Evolutionary conservation across 73 alveolate species (phyloP).

Genomic region (Paraurostyla sp.): DNA sequence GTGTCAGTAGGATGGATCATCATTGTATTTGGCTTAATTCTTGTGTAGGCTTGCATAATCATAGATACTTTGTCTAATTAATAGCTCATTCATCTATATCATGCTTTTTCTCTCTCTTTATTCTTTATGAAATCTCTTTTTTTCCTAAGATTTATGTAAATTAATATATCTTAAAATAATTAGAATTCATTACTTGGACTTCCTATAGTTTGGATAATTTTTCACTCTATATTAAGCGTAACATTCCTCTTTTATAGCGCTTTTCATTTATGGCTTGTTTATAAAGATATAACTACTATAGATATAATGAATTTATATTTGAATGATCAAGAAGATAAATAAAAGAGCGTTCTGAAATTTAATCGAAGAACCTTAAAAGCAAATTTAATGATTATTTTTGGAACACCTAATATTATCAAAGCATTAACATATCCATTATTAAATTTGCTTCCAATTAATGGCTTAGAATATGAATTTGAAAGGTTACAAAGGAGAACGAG

Average conservation of each 20-base stretch:
- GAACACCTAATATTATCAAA: conserved; percentile 9
- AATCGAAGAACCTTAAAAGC: conserved; percentile 11
- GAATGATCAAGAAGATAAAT: not conserved
- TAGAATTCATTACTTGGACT: conserved; percentile 1
- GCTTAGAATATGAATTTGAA: conserved; percentile 50
- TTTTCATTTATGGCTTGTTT: conserved; percentile 29
- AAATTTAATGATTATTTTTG: not conserved
- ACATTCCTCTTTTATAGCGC: not conserved
- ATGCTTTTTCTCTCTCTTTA: not conserved
- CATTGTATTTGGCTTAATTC: conserved; percentile 75
- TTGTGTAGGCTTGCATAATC: conserved; percentile 67
- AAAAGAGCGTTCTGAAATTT: not conserved
- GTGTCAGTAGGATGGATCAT: conserved; percentile 69
- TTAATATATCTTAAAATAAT: not conserved
- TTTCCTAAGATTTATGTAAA: not conserved
- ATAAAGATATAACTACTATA: conserved; percentile 32
- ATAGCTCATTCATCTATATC: not conserved
- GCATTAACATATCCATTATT: conserved; percentile 21
- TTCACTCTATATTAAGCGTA: not conserved
- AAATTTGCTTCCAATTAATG: conserved; percentile 2
- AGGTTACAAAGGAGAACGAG: not conserved
- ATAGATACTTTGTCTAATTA: conserved; percentile 53
- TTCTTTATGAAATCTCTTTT: conserved; percentile 5
- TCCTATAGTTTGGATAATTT: not conserved
- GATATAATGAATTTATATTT: not conserved